Percentiles rank a stretch among this genome's conserved stretches.
Evolutionary conservation across 106 monocot genomes (phyloP).

Genomic region (Apostasia ramifera): DNA sequence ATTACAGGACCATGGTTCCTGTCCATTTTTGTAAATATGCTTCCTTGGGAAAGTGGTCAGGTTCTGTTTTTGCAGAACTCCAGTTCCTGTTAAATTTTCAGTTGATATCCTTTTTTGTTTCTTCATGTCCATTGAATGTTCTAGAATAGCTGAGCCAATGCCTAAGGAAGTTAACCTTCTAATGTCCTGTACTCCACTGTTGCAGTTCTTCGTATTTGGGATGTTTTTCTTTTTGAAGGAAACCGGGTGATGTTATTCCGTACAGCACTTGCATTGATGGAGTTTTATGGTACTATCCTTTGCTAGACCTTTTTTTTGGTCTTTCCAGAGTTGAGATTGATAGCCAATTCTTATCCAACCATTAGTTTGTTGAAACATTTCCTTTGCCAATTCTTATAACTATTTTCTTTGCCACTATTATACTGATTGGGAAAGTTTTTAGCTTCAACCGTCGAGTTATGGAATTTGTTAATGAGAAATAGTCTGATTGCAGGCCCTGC

Average conservation of each 20-base stretch:
- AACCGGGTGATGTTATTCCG: conserved; percentile 83
- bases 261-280: conserved; percentile 92
- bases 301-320: neutral
- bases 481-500: conserved; percentile 62
- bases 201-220: conserved; percentile 96
- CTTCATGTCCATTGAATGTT: neutral
- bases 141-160: neutral
- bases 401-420: too few relatives aligned
- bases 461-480: neutral
- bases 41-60: conserved; percentile 99
- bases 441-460: neutral
- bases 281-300: conserved; percentile 79
- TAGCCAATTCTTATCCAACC: too few relatives aligned
- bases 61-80: conserved; percentile 21
- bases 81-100: neutral
- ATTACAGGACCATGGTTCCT: conserved; percentile 98
- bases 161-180: conserved; percentile 3
- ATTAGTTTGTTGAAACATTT: too few relatives aligned
- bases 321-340: too few relatives aligned
- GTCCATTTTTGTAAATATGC: conserved; percentile 96
- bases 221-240: conserved; percentile 95
- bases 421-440: neutral
- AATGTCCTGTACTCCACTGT: neutral
- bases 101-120: neutral
- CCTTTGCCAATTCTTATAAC: too few relatives aligned